phyloP scores from a whole-genome alignment of 2,329 filamentous ascomycete genomes.

The Pseudopithomyces maydicus region DNA sequence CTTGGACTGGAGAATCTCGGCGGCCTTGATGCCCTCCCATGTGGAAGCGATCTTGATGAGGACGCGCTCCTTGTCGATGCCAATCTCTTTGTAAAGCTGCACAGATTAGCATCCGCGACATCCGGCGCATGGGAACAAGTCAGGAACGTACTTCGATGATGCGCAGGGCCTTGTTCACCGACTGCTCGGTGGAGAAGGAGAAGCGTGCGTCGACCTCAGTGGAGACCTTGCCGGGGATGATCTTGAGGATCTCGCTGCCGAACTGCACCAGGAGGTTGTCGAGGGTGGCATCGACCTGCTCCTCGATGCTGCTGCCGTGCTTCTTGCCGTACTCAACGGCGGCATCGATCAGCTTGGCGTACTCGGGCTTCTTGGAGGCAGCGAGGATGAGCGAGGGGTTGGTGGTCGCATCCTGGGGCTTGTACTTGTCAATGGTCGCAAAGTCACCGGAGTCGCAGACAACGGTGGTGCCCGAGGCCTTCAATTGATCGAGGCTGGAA shows the following conservation, averaged over 20 bases:
- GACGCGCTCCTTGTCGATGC: conserved; percentile 90
- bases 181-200: conserved; percentile 93
- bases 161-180: conserved; percentile 92
- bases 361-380: conserved; percentile 97
- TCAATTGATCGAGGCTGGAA: conserved; percentile 93
- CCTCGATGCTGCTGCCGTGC: conserved; percentile 68
- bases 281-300: conserved; percentile 86
- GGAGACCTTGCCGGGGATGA: conserved; percentile 97
- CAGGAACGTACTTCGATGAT: conserved; percentile 80
- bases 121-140: neutral
- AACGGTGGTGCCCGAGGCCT: conserved; percentile 93
- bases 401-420: conserved; percentile 99
- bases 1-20: conserved; percentile 93
- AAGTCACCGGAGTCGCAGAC: conserved; percentile 92
- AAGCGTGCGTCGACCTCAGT: conserved; percentile 96
- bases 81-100: conserved; percentile 91
- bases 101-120: conserved; percentile 25
- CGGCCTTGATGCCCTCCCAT: conserved; percentile 99
- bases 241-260: conserved; percentile 94
- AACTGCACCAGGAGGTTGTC: conserved; percentile 97
- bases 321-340: conserved; percentile 87
- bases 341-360: conserved; percentile 86
- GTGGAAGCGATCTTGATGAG: conserved; percentile 99
- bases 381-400: conserved; percentile 99
- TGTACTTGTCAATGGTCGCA: conserved; percentile 96